These are phyloP conservation scores for Linum trigynum DNA, from an alignment of 345 rosid genomes.

Conservation along the genomic window DNA sequence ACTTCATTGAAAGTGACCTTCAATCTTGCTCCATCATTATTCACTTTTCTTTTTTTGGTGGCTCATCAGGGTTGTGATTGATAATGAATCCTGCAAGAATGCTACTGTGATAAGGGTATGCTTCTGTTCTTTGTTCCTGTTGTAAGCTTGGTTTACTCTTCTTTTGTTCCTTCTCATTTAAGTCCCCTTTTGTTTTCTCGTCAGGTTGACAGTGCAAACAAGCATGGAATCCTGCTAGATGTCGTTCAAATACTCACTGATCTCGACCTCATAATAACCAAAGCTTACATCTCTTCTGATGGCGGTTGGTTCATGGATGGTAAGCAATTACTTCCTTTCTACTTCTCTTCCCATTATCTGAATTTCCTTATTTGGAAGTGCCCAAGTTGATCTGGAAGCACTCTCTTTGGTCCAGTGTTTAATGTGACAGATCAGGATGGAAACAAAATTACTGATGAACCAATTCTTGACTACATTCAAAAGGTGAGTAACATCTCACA, in stretches of 20 bases:
- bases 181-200: conserved; percentile 10
- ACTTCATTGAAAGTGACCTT: conserved; percentile 3
- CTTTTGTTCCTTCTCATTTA: conserved; percentile 3
- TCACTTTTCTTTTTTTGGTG: not conserved
- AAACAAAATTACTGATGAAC: conserved; percentile 69
- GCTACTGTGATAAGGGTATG: conserved; percentile 83
- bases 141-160: conserved; percentile 6
- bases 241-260: conserved; percentile 93
- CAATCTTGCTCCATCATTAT: conserved; percentile 10
- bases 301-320: conserved; percentile 99
- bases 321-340: conserved; percentile 14
- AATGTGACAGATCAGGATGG: conserved; percentile 84
- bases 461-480: conserved; percentile 58
- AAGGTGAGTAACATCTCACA: conserved; percentile 37
- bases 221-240: conserved; percentile 84
- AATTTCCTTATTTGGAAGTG: not conserved
- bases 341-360: not conserved
- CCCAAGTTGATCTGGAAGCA: conserved; percentile 9
- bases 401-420: conserved; percentile 42
- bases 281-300: conserved; percentile 94
- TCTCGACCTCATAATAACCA: conserved; percentile 67
- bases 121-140: conserved; percentile 1
- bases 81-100: conserved; percentile 73
- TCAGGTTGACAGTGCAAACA: conserved; percentile 94
- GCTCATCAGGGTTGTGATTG: conserved; percentile 78